Conservation (phyloP, 345 rosid genomes). For the Camelina hispida region DNA sequence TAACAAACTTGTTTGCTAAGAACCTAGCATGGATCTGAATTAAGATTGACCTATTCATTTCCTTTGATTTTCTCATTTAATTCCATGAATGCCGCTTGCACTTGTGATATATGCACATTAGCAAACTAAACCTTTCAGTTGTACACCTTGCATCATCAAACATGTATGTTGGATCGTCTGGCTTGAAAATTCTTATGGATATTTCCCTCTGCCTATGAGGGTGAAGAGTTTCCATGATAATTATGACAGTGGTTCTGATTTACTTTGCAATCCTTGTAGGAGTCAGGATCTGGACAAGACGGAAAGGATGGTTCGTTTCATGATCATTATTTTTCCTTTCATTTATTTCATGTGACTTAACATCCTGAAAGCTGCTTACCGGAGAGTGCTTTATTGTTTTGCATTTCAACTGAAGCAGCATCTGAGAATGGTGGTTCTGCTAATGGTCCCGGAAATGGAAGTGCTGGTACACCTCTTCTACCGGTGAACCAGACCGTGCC, state of each 20-base stretch:
- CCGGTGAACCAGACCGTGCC: slow-evolving; percentile 61
- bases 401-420: slow-evolving; percentile 57
- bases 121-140: neutral
- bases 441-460: slow-evolving; percentile 73
- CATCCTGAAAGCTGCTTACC: slow-evolving; percentile 26
- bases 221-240: neutral
- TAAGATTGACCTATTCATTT: slow-evolving; percentile 12
- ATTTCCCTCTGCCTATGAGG: neutral
- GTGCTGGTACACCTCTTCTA: slow-evolving; percentile 52
- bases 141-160: neutral
- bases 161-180: neutral
- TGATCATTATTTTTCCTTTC: slow-evolving; percentile 9
- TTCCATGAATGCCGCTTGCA: neutral
- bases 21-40: slow-evolving; percentile 26
- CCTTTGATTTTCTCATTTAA: neutral
- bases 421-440: slow-evolving; percentile 80
- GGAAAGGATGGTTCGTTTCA: slow-evolving; percentile 65
- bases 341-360: slow-evolving; percentile 10
- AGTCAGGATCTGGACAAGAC: slow-evolving; percentile 81
- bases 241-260: slow-evolving; percentile 13
- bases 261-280: slow-evolving; percentile 40
- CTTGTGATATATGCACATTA: neutral
- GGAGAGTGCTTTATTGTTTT: slow-evolving; percentile 33
- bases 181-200: neutral
- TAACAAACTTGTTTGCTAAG: neutral